Percentiles rank a stretch among this genome's conserved stretches.
phyloP scores from a whole-genome alignment of 371 early-diverging fungal genomes.

The Chytridiales sp. region DNA sequence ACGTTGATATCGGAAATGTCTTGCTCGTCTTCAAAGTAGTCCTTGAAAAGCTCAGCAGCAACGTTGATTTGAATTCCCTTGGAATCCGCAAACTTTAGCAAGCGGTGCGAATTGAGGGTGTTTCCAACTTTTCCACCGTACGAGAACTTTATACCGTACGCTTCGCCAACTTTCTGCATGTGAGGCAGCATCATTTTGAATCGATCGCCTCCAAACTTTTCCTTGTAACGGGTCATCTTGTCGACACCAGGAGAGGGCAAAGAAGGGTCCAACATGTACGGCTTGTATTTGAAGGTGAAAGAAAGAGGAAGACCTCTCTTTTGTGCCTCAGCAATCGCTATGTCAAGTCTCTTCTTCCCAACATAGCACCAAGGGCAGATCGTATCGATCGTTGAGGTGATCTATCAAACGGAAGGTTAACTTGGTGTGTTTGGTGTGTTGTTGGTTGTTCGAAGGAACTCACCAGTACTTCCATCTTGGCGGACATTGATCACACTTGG shows the following conservation, averaged over 20 bases:
- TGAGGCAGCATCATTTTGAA: constrained; percentile 48
- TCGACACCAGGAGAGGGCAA: constrained; percentile 45
- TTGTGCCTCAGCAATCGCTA: constrained; percentile 15
- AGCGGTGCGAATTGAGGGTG: constrained; percentile 63
- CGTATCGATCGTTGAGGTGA: constrained; percentile 15
- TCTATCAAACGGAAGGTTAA: not conserved
- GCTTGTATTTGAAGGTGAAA: constrained; percentile 60
- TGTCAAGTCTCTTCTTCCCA: constrained; percentile 19
- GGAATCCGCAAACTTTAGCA: constrained; percentile 58
- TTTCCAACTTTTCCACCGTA: constrained; percentile 65
- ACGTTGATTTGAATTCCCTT: constrained; percentile 56
- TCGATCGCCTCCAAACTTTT: constrained; percentile 60
- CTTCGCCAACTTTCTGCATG: constrained; percentile 55
- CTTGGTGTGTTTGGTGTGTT: too few relatives aligned
- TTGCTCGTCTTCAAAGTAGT: constrained; percentile 66
- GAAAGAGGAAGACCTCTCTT: constrained; percentile 50
- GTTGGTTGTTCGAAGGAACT: too few relatives aligned
- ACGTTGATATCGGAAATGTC: constrained; percentile 60
- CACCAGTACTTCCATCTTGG: too few relatives aligned
- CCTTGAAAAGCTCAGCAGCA: constrained; percentile 60
- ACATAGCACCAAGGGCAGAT: constrained; percentile 24
- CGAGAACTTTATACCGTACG: constrained; percentile 60
- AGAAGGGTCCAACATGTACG: constrained; percentile 62
- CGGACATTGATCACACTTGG: too few relatives aligned
- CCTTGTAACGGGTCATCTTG: constrained; percentile 52